Conservation (phyloP, 2,329 filamentous ascomycete species). For the Colletotrichum cereale region DNA sequence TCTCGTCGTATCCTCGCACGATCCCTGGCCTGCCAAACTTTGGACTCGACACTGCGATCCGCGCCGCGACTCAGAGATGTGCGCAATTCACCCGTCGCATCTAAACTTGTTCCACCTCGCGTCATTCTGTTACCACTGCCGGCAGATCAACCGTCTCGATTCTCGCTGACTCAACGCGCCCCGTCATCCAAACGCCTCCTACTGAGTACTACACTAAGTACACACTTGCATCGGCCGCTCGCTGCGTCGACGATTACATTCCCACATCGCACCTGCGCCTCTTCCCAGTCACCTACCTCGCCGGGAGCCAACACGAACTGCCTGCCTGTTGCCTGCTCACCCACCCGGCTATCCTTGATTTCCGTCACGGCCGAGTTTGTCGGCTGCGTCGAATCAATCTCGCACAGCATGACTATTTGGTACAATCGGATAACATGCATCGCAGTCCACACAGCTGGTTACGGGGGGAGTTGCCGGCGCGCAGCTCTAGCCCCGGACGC, state of each 20-base stretch:
- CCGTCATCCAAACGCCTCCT: not conserved
- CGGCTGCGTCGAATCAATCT: conserved; percentile 8
- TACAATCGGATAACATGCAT: conserved; percentile 2
- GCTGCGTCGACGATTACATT: not conserved
- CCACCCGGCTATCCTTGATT: not conserved
- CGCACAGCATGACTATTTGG: conserved; percentile 2
- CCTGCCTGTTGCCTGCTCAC: no score
- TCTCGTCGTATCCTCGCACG: not conserved
- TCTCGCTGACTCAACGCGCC: not conserved
- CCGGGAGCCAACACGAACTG: conserved; percentile 13
- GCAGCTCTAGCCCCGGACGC: conserved; percentile 30
- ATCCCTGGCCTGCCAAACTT: not conserved
- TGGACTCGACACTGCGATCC: conserved; percentile 1
- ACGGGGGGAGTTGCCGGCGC: conserved; percentile 27
- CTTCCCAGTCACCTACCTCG: conserved; percentile 18
- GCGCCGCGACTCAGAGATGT: conserved; percentile 14
- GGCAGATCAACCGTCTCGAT: not conserved
- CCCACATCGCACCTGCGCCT: not conserved
- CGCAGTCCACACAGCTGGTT: conserved; percentile 11
- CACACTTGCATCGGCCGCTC: not conserved
- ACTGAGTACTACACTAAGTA: no score
- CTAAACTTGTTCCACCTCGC: not conserved
- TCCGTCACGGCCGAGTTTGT: conserved; percentile 2
- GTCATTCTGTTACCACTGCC: not conserved
- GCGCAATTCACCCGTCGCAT: not conserved